Evolutionary conservation across 352 stramenopile species (phyloP), one percentile per base, ranked within the genome.

Genomic region (Globisporangium emineosum): DNA sequence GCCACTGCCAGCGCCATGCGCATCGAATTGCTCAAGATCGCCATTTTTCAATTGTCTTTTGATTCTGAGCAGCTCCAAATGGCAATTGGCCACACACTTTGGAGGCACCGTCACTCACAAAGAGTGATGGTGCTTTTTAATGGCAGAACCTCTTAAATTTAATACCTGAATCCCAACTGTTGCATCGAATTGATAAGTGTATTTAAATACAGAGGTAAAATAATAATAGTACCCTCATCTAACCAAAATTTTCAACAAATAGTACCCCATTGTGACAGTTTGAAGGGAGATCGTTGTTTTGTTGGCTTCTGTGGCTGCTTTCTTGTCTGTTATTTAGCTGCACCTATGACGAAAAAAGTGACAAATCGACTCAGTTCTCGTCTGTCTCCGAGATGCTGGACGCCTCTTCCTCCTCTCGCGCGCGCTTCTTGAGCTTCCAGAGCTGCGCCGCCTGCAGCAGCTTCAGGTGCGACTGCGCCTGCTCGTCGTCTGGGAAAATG

Each of bases 401-500:
- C 51, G 50, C 25, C 27, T 61, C 45, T 69, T 66, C 66, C 42
- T 92, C 81, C 47, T 91, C 81, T 13, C 79, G 67, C 45, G 68
- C 70, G 45, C 80, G 81, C 52, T 91, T 90, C 70, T 89, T 90
- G 61, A 96, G 79, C 76, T 99, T 99, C 97, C 97, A 99, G 63
- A 97, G 93, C 58, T 98, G 93, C 33, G 97, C 97, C 62, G 98
- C 97, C 73, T 99, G 92, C 57, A 99, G 81, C 70, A 99, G 89
- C 70, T 99, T 99, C 72, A 98, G 88, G 78, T 98, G 97, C 35
- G 91, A 89, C 56, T 93, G 90, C 3, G 93, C 90, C 70, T 97
- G 90, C 66, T 98, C 86, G 71, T 99, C 98, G 74, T 99, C 97
- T 5, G 97, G 97, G 84, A 99, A 99, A 57, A 98, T 85, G 72